Percentiles rank a stretch among this genome's conserved stretches.
Conservation (phyloP, 2,329 filamentous ascomycete genomes). For the Fusarium pseudoanthophilum region DNA sequence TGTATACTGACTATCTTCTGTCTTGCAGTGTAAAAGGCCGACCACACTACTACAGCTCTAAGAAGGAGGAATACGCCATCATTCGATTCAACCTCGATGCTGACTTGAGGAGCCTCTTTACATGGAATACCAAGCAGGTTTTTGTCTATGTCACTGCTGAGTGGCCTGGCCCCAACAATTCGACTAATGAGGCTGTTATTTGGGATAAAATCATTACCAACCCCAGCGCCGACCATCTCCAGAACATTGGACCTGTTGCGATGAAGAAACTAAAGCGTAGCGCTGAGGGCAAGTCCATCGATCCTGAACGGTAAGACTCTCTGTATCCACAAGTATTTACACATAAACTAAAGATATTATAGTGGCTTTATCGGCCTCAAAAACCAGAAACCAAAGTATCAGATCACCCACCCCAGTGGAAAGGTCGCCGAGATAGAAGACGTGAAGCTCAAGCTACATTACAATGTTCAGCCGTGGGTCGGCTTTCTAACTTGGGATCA, state of each 20-base stretch:
- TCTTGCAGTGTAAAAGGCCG: conserved; percentile 79
- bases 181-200: conserved; percentile 81
- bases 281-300: conserved; percentile 68
- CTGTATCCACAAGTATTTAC: neutral
- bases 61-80: conserved; percentile 95
- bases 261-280: conserved; percentile 71
- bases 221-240: conserved; percentile 70
- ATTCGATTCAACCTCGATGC: conserved; percentile 93
- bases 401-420: conserved; percentile 89
- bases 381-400: conserved; percentile 94
- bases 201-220: conserved; percentile 95
- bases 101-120: conserved; percentile 92
- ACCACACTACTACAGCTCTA: conserved; percentile 93
- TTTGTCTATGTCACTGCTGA: conserved; percentile 95
- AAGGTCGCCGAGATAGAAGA: conserved; percentile 78
- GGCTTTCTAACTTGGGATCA: conserved; percentile 86
- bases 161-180: conserved; percentile 60
- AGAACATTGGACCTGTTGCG: conserved; percentile 68
- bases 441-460: conserved; percentile 84
- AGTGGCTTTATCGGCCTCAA: conserved; percentile 80
- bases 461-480: conserved; percentile 98
- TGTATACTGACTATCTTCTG: conserved; percentile 7
- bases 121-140: conserved; percentile 99
- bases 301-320: conserved; percentile 63
- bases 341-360: neutral